phyloP scores from a whole-genome alignment of 306 rosid species.

The Vigna unguiculata region DNA sequence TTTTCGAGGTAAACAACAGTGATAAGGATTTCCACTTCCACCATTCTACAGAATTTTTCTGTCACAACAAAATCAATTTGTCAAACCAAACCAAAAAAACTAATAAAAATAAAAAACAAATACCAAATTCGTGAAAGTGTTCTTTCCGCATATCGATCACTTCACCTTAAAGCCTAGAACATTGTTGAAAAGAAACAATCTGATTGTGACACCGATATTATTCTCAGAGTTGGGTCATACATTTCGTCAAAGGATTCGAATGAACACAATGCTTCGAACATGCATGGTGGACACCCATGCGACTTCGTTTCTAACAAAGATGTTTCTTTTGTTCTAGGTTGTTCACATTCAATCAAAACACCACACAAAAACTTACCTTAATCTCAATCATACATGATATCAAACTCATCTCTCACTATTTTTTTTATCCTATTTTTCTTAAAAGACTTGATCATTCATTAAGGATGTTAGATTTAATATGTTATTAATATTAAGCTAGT shows the following conservation, averaged over 20 bases:
- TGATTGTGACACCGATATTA: slow-evolving; percentile 50
- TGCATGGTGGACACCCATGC: slow-evolving; percentile 42
- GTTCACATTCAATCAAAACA: not conserved
- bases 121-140: slow-evolving; percentile 18
- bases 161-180: not conserved
- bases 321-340: not conserved
- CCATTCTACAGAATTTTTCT: slow-evolving; percentile 5
- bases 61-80: not conserved
- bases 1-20: slow-evolving; percentile 13
- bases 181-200: slow-evolving; percentile 13
- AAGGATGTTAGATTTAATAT: not conserved
- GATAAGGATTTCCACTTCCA: slow-evolving; percentile 44
- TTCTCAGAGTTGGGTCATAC: slow-evolving; percentile 3
- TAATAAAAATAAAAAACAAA: no score
- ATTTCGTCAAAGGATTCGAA: slow-evolving; percentile 41
- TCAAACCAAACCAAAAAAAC: no score
- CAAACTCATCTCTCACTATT: not conserved
- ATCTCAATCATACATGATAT: slow-evolving; percentile 13
- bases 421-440: no score
- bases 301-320: slow-evolving; percentile 16
- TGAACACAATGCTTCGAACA: slow-evolving; percentile 37
- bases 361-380: not conserved
- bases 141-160: slow-evolving; percentile 25
- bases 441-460: not conserved
- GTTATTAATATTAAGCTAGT: no score